Evolutionary conservation across 83 land plant species (phyloP).

Genomic region (Diphasiastrum complanatum): DNA sequence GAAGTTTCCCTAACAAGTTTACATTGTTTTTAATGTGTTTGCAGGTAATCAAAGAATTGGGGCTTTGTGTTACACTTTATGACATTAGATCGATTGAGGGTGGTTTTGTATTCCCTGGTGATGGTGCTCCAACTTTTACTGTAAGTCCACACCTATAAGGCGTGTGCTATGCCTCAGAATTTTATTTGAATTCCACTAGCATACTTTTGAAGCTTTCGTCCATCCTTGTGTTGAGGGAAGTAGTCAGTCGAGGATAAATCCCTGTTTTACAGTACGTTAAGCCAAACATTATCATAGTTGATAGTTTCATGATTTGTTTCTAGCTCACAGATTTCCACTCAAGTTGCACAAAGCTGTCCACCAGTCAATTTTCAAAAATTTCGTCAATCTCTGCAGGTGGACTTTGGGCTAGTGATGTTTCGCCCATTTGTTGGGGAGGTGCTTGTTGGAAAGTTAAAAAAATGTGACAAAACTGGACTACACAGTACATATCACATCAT

Average conservation of each 20-base stretch:
- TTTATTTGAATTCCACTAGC: too few species aligned
- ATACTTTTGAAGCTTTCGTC: too few species aligned
- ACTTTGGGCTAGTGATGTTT: conserved; percentile 69
- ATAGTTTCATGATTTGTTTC: too few species aligned
- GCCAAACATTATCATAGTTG: too few species aligned
- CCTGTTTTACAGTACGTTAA: too few species aligned
- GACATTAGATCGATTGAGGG: conserved; percentile 66
- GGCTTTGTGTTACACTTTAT: conserved; percentile 72
- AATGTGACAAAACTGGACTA: conserved; percentile 44
- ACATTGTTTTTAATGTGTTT: neutral
- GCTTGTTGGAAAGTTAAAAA: conserved; percentile 47
- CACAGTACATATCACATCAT: conserved; percentile 27
- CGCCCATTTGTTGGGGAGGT: conserved; percentile 81
- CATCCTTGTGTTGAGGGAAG: too few species aligned
- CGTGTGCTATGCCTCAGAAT: too few species aligned
- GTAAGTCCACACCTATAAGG: too few species aligned
- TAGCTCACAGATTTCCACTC: too few species aligned
- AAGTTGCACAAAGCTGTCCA: neutral
- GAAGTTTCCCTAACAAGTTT: too few species aligned
- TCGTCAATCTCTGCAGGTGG: conserved; percentile 42
- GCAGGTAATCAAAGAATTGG: conserved; percentile 69
- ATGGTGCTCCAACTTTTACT: conserved; percentile 69
- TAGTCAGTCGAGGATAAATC: too few species aligned
- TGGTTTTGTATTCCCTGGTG: conserved; percentile 72
- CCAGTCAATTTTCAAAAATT: neutral